These are phyloP conservation scores for Boletellus deceptivus DNA, from an alignment of 1,284 basidiomycete species.

Conservation along the genomic window DNA sequence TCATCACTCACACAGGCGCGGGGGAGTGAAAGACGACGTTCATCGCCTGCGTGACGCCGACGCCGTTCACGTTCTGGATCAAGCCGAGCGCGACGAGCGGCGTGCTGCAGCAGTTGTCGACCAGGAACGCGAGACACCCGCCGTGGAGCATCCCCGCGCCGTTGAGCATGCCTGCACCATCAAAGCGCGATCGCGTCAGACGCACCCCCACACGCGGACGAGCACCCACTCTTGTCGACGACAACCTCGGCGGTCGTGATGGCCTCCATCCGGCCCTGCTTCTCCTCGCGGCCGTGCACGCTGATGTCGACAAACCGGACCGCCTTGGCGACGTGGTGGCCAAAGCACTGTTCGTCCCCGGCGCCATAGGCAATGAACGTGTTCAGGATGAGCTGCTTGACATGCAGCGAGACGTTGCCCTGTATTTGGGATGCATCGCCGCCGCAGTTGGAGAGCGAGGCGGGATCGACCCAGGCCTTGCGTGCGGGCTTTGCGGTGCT, in stretches of 20 bases:
- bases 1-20: slow-evolving; percentile 49
- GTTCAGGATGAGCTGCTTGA: slow-evolving; percentile 65
- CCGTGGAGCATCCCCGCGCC: slow-evolving; percentile 72
- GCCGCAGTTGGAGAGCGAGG: slow-evolving; percentile 51
- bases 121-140: slow-evolving; percentile 65
- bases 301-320: slow-evolving; percentile 61
- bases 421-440: slow-evolving; percentile 48
- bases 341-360: slow-evolving; percentile 57
- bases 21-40: slow-evolving; percentile 67
- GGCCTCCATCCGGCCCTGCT: slow-evolving; percentile 51
- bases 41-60: slow-evolving; percentile 69
- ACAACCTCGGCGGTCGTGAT: slow-evolving; percentile 57
- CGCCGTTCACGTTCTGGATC: slow-evolving; percentile 58
- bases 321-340: slow-evolving; percentile 53
- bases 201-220: not conserved
- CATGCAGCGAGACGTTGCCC: slow-evolving; percentile 58
- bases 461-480: slow-evolving; percentile 62
- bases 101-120: slow-evolving; percentile 69
- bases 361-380: slow-evolving; percentile 66
- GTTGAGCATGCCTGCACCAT: slow-evolving; percentile 59
- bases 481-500: slow-evolving; percentile 20
- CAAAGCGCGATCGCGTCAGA: slow-evolving; percentile 1
- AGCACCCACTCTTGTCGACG: slow-evolving; percentile 52
- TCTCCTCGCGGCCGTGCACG: slow-evolving; percentile 43
- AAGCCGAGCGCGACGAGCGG: slow-evolving; percentile 64